Percentiles rank a stretch among this genome's conserved stretches.
phyloP scores from a whole-genome alignment of 352 stramenopile genomes.

The Phytophthora cactorum region DNA sequence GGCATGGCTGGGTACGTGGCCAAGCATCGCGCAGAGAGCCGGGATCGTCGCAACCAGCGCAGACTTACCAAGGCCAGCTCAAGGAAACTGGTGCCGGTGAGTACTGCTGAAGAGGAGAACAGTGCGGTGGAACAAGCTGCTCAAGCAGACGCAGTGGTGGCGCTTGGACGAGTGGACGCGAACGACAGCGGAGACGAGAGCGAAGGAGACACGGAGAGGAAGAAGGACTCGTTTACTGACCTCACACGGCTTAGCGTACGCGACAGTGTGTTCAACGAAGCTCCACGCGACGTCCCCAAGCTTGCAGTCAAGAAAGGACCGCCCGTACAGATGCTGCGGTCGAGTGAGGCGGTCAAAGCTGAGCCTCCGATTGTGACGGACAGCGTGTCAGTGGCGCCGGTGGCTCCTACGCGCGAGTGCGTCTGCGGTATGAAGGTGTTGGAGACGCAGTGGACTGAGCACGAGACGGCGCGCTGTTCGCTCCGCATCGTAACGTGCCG shows the following conservation, averaged over 20 bases:
- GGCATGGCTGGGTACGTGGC: constrained; percentile 57
- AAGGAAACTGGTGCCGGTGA: constrained; percentile 41
- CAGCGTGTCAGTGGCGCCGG: not conserved
- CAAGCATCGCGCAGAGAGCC: constrained; percentile 34
- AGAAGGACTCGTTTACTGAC: constrained; percentile 45
- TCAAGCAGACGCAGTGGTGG: constrained; percentile 20
- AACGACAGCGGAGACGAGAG: constrained; percentile 22
- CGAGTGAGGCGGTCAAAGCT: constrained; percentile 1
- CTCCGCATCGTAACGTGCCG: constrained; percentile 57
- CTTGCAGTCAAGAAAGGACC: constrained; percentile 57
- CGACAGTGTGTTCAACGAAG: constrained; percentile 25
- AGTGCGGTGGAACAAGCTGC: not conserved
- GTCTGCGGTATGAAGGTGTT: constrained; percentile 48
- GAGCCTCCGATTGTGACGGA: not conserved
- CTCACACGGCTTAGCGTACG: constrained; percentile 27
- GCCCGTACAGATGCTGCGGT: constrained; percentile 34
- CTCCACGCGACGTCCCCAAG: constrained; percentile 29
- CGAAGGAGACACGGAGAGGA: constrained; percentile 3
- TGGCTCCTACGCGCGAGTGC: constrained; percentile 35
- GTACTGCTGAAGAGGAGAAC: constrained; percentile 10
- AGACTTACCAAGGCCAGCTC: constrained; percentile 26
- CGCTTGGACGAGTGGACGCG: constrained; percentile 12
- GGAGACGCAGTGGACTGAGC: constrained; percentile 34
- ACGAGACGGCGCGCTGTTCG: constrained; percentile 43
- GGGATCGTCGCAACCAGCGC: constrained; percentile 17